Evolutionary conservation across 805 yeast genomes (phyloP).

Genomic region (Pichia phayaonensis): DNA sequence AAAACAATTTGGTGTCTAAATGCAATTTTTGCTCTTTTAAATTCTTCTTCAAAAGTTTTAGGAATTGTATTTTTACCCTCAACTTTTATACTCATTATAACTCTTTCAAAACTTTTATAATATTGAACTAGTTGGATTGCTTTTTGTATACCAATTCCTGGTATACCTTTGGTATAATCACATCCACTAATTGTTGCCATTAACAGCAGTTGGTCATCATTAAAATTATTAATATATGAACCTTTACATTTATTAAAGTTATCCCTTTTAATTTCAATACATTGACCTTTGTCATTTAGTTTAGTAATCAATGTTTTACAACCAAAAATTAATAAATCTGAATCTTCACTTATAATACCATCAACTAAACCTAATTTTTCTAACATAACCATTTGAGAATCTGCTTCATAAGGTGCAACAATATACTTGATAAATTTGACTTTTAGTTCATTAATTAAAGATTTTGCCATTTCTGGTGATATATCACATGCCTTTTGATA

Average conservation of each 20-base stretch:
- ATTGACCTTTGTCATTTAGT: conserved; percentile 59
- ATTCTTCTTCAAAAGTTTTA: conserved; percentile 49
- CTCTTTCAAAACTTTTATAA: conserved; percentile 44
- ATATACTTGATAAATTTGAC: conserved; percentile 52
- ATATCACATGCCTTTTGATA: conserved; percentile 79
- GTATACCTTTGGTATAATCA: conserved; percentile 85
- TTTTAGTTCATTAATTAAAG: conserved; percentile 67
- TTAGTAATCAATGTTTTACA: conserved; percentile 71
- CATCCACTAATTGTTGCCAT: conserved; percentile 93
- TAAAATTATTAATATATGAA: conserved; percentile 40
- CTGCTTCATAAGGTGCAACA: conserved; percentile 98
- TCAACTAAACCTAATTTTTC: conserved; percentile 69
- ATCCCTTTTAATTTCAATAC: conserved; percentile 58
- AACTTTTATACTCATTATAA: conserved; percentile 46
- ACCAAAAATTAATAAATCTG: conserved; percentile 88
- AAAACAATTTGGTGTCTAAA: conserved; percentile 83
- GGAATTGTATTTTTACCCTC: conserved; percentile 59
- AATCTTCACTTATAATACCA: conserved; percentile 89
- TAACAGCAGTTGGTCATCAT: conserved; percentile 53
- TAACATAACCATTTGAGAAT: conserved; percentile 88
- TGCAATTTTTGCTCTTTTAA: conserved; percentile 62
- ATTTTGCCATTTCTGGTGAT: conserved; percentile 85
- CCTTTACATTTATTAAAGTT: conserved; percentile 34
- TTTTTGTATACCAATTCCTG: conserved; percentile 71
- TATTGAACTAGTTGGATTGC: conserved; percentile 57